Conservation (phyloP, 495 filamentous ascomycete species). For the Acidomyces sp. region DNA sequence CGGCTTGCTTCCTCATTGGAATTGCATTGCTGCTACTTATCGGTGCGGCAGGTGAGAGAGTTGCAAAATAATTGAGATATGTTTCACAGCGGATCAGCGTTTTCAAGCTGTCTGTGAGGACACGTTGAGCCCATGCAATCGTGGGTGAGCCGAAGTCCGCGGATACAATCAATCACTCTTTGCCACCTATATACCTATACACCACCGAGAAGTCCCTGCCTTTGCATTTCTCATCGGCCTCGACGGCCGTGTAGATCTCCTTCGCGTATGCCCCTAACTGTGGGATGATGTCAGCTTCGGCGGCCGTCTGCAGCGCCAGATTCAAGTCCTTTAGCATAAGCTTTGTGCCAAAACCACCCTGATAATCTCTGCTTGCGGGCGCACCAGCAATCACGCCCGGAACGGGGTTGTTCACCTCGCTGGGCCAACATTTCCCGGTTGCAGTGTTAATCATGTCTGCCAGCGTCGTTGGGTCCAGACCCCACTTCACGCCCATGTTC, state of each 20-base stretch:
- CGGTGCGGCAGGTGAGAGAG: too few relatives aligned
- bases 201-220: slow-evolving; percentile 32
- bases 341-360: slow-evolving; percentile 68
- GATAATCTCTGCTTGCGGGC: slow-evolving; percentile 60
- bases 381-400: slow-evolving; percentile 65
- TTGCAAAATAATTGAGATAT: too few relatives aligned
- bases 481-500: slow-evolving; percentile 76
- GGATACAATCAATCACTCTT: slow-evolving; percentile 17
- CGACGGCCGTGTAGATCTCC: slow-evolving; percentile 27
- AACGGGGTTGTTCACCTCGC: slow-evolving; percentile 84
- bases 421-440: slow-evolving; percentile 83
- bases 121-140: too few relatives aligned
- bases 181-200: slow-evolving; percentile 31
- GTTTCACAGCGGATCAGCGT: too few relatives aligned
- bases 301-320: slow-evolving; percentile 26
- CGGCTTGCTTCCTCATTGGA: too few relatives aligned
- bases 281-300: slow-evolving; percentile 23
- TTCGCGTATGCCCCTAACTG: slow-evolving; percentile 25
- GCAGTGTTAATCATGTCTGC: slow-evolving; percentile 72
- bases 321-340: slow-evolving; percentile 62
- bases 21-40: too few relatives aligned
- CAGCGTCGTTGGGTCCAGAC: slow-evolving; percentile 65
- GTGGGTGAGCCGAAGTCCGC: too few relatives aligned
- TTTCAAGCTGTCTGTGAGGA: too few relatives aligned
- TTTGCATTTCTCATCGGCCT: slow-evolving; percentile 24